These are phyloP conservation scores for Hansenula lynferdii DNA, from an alignment of 1,139 yeast species.

Conservation along the genomic window DNA sequence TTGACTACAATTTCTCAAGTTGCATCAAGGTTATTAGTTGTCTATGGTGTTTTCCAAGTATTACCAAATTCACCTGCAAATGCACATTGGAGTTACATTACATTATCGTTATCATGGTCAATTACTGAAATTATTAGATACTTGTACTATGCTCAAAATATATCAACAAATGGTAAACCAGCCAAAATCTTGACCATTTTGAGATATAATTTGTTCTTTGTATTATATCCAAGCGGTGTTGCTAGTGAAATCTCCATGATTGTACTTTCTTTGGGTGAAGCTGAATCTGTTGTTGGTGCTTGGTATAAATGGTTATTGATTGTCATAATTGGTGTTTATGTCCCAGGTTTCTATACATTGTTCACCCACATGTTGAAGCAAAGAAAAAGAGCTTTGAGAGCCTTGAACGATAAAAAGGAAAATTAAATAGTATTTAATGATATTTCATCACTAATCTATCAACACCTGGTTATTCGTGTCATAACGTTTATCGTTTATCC, in stretches of 20 bases:
- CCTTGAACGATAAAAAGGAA: slow-evolving; percentile 4
- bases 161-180: slow-evolving; percentile 50
- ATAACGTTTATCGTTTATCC: too few species aligned
- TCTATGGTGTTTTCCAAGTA: slow-evolving; percentile 72
- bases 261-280: slow-evolving; percentile 61
- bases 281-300: slow-evolving; percentile 45
- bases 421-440: too few species aligned
- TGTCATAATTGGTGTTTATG: slow-evolving; percentile 56
- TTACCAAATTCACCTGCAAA: slow-evolving; percentile 69
- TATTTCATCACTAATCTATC: too few species aligned
- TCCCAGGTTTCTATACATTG: slow-evolving; percentile 84
- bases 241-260: slow-evolving; percentile 74
- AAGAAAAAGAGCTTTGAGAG: slow-evolving; percentile 61
- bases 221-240: slow-evolving; percentile 89
- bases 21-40: slow-evolving; percentile 75
- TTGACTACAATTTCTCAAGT: slow-evolving; percentile 85
- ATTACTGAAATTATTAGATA: slow-evolving; percentile 87
- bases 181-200: slow-evolving; percentile 63
- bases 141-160: slow-evolving; percentile 72
- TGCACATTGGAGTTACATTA: slow-evolving; percentile 49
- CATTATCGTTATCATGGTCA: slow-evolving; percentile 84
- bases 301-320: slow-evolving; percentile 53
- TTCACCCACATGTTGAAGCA: slow-evolving; percentile 88
- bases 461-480: too few species aligned
- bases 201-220: slow-evolving; percentile 78